These are phyloP conservation scores for Parmelia sp. DNA, from an alignment of 495 filamentous ascomycete genomes.

Conservation along the genomic window DNA sequence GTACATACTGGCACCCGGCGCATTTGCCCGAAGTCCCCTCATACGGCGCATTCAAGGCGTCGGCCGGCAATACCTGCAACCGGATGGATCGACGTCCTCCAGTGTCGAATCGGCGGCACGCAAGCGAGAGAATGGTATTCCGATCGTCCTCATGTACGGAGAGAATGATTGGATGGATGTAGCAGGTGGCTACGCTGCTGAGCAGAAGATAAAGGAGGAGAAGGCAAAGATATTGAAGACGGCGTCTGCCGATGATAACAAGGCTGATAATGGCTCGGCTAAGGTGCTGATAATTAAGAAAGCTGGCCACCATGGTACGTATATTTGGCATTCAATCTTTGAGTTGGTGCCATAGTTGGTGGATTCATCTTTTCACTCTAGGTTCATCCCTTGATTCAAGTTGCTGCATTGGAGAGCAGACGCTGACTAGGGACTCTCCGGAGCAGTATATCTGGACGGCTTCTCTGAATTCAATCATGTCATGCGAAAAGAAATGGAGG, in stretches of 20 bases:
- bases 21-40: constrained; percentile 81
- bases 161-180: constrained; percentile 99
- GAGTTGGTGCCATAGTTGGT: not conserved
- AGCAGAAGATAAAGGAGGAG: constrained; percentile 70
- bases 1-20: constrained; percentile 88
- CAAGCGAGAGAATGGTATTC: constrained; percentile 65
- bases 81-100: constrained; percentile 25
- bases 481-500: constrained; percentile 71
- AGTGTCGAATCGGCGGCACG: constrained; percentile 27
- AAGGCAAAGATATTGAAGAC: constrained; percentile 49
- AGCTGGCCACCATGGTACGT: constrained; percentile 69
- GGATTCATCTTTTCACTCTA: no score
- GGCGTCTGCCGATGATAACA: constrained; percentile 61
- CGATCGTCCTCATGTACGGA: constrained; percentile 89
- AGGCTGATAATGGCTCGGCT: constrained; percentile 66
- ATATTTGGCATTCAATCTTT: not conserved
- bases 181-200: constrained; percentile 71
- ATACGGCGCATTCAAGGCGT: constrained; percentile 83
- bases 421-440: not conserved
- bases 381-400: not conserved
- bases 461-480: constrained; percentile 81
- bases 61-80: constrained; percentile 56
- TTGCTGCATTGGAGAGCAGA: not conserved
- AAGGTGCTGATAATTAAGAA: constrained; percentile 78
- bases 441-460: constrained; percentile 72